Base-by-base conservation (phyloP, 768 basidiomycete species). In the Termitomyces eurrhizus region DNA sequence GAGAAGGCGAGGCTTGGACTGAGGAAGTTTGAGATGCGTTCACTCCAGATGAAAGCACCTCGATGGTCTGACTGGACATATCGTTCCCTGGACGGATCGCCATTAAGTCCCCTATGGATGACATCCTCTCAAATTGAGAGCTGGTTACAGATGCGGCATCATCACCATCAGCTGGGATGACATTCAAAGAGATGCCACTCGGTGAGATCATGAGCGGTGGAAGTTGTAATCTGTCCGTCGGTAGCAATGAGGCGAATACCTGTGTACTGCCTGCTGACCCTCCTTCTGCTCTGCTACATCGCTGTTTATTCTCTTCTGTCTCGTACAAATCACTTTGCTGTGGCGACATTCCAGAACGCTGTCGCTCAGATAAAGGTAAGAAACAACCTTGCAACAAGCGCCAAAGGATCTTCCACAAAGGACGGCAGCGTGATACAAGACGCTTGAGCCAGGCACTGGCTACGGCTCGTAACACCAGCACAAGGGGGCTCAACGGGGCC, bases 341-440 rank as follows among this genome's bases (percentile, higher is more conserved):
- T 21, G 21, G 21, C 21, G 21, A 21, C 21, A 21, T 32, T 6
- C 2, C 36, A 53, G 56, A 39, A 26, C 45, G 51, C 18, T 29
- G 45, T 36, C 44, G 50, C 36, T 26, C 39, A 12, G 13, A 18
- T 13, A 41, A 24, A 21, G 21, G 41, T 29, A 24, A 48, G 14
- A 37, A 11, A 52, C 36, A 44, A 16, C 46, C 24, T 33, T 24
- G 61, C 13, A n/a, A 24, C 24, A 52, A 32, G 39, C 36, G 48
- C 61, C 57, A 33, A 45, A 62, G 6, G 11, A 46, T 14, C 35
- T 3, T 29, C 46, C 53, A 49, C 32, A 58, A 32, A 50, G 18
- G 3, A 44, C 57, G 61, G 12, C 26, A 62, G 5, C 46, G 45
- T 35, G 32, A 57, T 37, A 51, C 8, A 41, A 62, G 48, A 7